A percentile compares a stretch with the other conserved stretches of the same genome.
These are phyloP conservation scores for Candida tunisiensis DNA, from an alignment of 1,139 yeast genomes.

Conservation along the genomic window DNA sequence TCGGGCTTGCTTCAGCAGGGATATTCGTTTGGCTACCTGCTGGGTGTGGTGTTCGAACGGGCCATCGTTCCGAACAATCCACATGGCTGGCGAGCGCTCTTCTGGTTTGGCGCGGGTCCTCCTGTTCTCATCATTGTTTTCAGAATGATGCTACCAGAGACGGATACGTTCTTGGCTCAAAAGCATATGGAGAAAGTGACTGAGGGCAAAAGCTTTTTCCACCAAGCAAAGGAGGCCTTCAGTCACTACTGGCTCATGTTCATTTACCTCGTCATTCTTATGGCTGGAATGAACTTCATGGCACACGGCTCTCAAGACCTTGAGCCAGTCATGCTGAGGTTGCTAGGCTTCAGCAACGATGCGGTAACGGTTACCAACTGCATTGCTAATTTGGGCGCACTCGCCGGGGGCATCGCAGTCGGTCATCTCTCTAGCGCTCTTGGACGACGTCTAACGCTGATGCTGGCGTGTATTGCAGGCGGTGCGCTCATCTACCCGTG, in stretches of 20 bases:
- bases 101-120: constrained; percentile 64
- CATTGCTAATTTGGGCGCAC: constrained; percentile 53
- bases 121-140: constrained; percentile 36
- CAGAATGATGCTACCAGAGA: constrained; percentile 39
- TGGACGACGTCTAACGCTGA: constrained; percentile 40
- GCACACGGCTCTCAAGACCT: constrained; percentile 60
- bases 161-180: constrained; percentile 30
- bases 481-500: constrained; percentile 53
- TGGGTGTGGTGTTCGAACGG: constrained; percentile 45
- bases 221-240: constrained; percentile 11
- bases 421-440: constrained; percentile 41
- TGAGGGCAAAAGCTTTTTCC: constrained; percentile 7
- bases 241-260: constrained; percentile 20
- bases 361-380: constrained; percentile 45
- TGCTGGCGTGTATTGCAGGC: constrained; percentile 43
- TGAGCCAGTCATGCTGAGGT: constrained; percentile 42
- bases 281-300: constrained; percentile 48
- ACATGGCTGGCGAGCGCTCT: constrained; percentile 55
- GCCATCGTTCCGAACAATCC: constrained; percentile 32
- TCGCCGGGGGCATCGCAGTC: constrained; percentile 40
- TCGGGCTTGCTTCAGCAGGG: constrained; percentile 56
- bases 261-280: constrained; percentile 32
- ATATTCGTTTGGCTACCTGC: constrained; percentile 46
- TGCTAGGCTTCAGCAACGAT: constrained; percentile 30
- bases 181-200: constrained; percentile 7